Conservation (phyloP, 768 basidiomycete genomes). For the Pulveroboletus ravenelii region DNA sequence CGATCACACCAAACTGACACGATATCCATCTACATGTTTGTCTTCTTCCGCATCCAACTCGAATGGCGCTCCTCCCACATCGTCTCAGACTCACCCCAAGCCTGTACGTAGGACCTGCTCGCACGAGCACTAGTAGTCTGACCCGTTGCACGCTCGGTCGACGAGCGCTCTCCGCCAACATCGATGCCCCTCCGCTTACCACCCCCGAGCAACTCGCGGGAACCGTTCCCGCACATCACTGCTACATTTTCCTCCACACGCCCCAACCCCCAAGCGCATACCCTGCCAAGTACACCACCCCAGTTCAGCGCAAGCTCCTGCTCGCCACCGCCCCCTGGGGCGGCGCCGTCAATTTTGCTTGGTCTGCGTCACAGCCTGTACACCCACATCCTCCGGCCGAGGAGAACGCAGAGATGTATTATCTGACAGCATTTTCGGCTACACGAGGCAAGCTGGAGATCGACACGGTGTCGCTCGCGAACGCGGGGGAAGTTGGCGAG, state of each 20-base stretch:
- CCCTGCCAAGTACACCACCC: conserved; percentile 43
- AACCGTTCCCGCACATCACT: conserved; percentile 47
- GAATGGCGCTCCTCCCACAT: not conserved
- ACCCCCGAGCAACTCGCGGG: conserved; percentile 36
- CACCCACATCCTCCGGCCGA: conserved; percentile 6
- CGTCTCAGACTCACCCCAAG: not conserved
- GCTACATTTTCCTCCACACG: conserved; percentile 55
- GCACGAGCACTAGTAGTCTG: not conserved
- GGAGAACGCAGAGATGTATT: conserved; percentile 21
- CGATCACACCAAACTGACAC: too few relatives aligned
- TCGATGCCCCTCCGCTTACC: too few relatives aligned
- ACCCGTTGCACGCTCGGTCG: not conserved
- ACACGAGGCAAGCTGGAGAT: conserved; percentile 46
- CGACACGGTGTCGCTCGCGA: conserved; percentile 43
- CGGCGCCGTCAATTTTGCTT: conserved; percentile 59
- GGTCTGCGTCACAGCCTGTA: conserved; percentile 34
- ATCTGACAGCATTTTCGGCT: conserved; percentile 50
- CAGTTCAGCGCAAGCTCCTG: conserved; percentile 48
- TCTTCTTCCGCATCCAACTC: not conserved
- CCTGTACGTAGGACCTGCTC: not conserved
- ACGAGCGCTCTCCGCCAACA: conserved; percentile 8
- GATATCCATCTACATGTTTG: not conserved
- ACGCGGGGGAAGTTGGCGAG: conserved; percentile 44
- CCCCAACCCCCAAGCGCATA: conserved; percentile 44
- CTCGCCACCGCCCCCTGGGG: conserved; percentile 43